Conservation (phyloP, 108 stramenopile species). For the Fragilaria crotonensis region DNA sequence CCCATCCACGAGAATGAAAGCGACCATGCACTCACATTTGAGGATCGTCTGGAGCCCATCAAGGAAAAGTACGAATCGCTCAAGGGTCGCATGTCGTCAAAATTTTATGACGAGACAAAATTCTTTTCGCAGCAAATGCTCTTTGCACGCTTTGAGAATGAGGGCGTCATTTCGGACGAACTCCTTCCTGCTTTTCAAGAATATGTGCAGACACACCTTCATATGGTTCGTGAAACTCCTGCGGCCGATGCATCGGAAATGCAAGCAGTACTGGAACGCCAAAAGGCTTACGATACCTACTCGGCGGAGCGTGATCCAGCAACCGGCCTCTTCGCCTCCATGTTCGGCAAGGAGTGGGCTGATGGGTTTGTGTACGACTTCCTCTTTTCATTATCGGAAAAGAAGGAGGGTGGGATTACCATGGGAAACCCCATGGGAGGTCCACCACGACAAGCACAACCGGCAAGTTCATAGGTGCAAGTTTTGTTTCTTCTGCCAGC, state of each 20-base stretch:
- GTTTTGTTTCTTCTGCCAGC: too few species aligned
- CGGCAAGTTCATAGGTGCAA: too few species aligned
- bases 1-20: constrained; percentile 79
- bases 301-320: constrained; percentile 92
- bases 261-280: constrained; percentile 47
- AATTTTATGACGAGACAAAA: constrained; percentile 81
- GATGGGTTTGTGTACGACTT: constrained; percentile 87
- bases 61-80: constrained; percentile 66
- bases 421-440: too few species aligned
- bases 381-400: constrained; percentile 77
- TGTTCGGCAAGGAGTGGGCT: constrained; percentile 92
- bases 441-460: too few species aligned
- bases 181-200: constrained; percentile 82
- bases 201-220: constrained; percentile 50
- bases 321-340: constrained; percentile 86
- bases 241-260: neutral
- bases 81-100: constrained; percentile 68
- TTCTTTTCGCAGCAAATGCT: constrained; percentile 87
- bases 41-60: constrained; percentile 58
- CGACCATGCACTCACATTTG: constrained; percentile 53
- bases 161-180: constrained; percentile 32
- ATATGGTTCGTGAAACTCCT: constrained; percentile 34
- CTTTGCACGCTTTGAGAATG: constrained; percentile 67
- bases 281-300: constrained; percentile 90
- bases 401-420: too few species aligned